These are phyloP conservation scores for Nitzschia sp. DNA, from an alignment of 108 stramenopile species.

Conservation along the genomic window DNA sequence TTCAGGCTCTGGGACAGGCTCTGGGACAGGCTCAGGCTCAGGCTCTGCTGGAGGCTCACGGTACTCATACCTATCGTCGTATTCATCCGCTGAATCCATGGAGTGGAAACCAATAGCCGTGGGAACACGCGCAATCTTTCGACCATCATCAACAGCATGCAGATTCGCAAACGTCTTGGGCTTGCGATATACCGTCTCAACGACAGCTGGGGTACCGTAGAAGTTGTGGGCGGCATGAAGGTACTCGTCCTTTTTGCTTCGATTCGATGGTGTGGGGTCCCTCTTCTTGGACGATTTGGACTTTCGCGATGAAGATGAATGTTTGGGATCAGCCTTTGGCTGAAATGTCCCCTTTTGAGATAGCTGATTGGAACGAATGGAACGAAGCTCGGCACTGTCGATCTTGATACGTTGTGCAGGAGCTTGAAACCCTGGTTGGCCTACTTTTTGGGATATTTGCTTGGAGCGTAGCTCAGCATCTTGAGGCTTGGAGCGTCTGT, in stretches of 20 bases:
- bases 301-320: too few species aligned
- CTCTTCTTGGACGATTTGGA: too few species aligned
- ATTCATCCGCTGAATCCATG: slow-evolving; percentile 21
- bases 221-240: neutral
- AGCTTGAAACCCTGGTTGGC: too few species aligned
- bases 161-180: slow-evolving; percentile 21
- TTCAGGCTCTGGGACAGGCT: neutral
- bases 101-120: slow-evolving; percentile 29
- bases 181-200: slow-evolving; percentile 23
- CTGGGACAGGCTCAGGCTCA: neutral
- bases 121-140: slow-evolving; percentile 14
- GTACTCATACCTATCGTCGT: slow-evolving; percentile 8
- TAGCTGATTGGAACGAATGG: too few species aligned
- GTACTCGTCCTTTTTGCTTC: slow-evolving; percentile 4
- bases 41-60: neutral
- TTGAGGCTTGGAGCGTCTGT: too few species aligned
- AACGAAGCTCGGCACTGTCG: too few species aligned
- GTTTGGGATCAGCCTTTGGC: too few species aligned
- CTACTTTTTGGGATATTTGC: too few species aligned
- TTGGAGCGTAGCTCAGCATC: too few species aligned
- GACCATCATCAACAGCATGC: slow-evolving; percentile 22
- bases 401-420: too few species aligned
- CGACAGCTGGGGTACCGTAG: slow-evolving; percentile 12
- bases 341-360: too few species aligned
- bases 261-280: too few species aligned